Percentiles rank a stretch among this genome's conserved stretches.
phyloP scores from a whole-genome alignment of 139 green algal genomes.

The Chara braunii region DNA sequence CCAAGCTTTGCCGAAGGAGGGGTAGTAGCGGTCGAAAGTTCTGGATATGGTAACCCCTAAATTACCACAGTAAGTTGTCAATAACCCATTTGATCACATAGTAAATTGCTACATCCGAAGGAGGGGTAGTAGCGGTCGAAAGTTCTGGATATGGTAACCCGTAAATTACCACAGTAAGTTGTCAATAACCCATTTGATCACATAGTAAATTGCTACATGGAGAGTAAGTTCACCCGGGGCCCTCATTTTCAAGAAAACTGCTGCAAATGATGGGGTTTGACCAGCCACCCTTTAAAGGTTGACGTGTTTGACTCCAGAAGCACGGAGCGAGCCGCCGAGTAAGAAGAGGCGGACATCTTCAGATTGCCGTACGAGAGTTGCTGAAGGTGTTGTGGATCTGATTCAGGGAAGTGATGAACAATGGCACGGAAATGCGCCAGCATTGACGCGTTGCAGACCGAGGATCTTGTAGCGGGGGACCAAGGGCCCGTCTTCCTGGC shows the following conservation, averaged over 20 bases:
- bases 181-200: too few species aligned
- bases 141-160: too few species aligned
- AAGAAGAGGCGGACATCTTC: not conserved
- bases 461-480: constrained; percentile 42
- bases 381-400: not conserved
- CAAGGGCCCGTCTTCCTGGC: constrained; percentile 13
- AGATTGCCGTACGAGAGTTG: not conserved
- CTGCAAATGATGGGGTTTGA: not conserved
- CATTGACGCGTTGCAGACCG: constrained; percentile 47
- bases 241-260: not conserved
- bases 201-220: too few species aligned
- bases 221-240: too few species aligned
- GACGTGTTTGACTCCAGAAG: not conserved
- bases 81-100: too few species aligned
- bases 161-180: too few species aligned
- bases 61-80: too few species aligned
- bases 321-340: not conserved
- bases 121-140: too few species aligned
- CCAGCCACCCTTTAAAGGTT: not conserved
- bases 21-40: too few species aligned
- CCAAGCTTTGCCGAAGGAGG: too few species aligned
- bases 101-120: too few species aligned
- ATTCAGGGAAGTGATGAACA: not conserved
- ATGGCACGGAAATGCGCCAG: not conserved
- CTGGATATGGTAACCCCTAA: too few species aligned